phyloP scores from a whole-genome alignment of 2,329 filamentous ascomycete genomes.

The Colletotrichum incanum region DNA sequence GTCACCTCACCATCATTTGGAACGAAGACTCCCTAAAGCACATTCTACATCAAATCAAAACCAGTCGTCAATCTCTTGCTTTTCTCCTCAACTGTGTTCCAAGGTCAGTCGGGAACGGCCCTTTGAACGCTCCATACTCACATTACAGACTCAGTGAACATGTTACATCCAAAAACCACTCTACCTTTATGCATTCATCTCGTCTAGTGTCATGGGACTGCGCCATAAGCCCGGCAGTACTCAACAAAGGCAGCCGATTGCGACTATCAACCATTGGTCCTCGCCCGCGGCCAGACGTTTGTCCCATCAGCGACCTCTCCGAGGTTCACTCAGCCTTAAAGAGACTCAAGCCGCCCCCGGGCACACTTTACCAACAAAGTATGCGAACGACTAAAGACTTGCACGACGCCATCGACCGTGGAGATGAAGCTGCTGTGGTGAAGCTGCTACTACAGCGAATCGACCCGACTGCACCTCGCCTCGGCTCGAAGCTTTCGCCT shows the following conservation, averaged over 20 bases:
- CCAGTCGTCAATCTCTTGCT: constrained; percentile 36
- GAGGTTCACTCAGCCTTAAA: constrained; percentile 31
- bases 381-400: constrained; percentile 43
- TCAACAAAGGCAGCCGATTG: constrained; percentile 42
- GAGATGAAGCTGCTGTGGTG: constrained; percentile 44
- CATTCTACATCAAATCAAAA: constrained; percentile 26
- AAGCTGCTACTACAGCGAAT: constrained; percentile 44
- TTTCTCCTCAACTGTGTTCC: constrained; percentile 43
- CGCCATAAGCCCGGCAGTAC: constrained; percentile 40
- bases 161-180: constrained; percentile 40
- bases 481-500: constrained; percentile 42
- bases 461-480: constrained; percentile 44
- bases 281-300: constrained; percentile 21
- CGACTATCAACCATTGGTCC: constrained; percentile 30
- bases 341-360: constrained; percentile 35
- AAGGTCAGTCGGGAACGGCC: constrained; percentile 7
- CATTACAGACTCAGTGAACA: constrained; percentile 31
- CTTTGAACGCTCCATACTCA: too few species aligned
- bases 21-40: constrained; percentile 42
- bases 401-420: constrained; percentile 47
- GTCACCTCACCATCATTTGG: constrained; percentile 44
- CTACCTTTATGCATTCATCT: constrained; percentile 41
- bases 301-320: constrained; percentile 25
- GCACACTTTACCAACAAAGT: constrained; percentile 37
- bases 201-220: constrained; percentile 36